Evolutionary conservation across 2,329 filamentous ascomycete genomes (phyloP).

Genomic region (Lecanosticta acicola): DNA sequence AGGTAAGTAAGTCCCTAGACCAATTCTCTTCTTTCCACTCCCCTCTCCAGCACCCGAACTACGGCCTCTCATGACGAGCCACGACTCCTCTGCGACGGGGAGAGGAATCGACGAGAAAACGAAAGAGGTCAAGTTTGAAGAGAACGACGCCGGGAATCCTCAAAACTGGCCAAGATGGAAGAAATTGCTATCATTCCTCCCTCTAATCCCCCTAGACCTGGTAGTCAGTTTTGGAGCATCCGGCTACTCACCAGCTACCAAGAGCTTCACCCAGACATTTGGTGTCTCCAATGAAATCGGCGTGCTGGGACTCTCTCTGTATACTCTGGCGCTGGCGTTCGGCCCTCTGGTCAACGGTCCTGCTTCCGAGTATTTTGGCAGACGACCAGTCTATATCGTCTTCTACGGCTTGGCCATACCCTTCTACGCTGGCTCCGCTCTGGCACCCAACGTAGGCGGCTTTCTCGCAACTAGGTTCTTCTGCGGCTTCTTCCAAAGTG

Average conservation of each 20-base stretch:
- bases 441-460: constrained; percentile 37
- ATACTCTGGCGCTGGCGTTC: constrained; percentile 42
- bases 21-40: neutral
- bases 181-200: constrained; percentile 9
- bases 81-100: neutral
- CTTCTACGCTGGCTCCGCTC: constrained; percentile 39
- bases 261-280: constrained; percentile 40
- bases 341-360: constrained; percentile 13
- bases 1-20: too few relatives aligned
- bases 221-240: constrained; percentile 39
- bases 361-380: constrained; percentile 14
- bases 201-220: constrained; percentile 13
- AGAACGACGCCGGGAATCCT: constrained; percentile 3
- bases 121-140: constrained; percentile 6
- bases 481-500: constrained; percentile 36
- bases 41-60: neutral
- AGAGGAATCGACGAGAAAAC: neutral
- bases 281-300: constrained; percentile 37
- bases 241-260: constrained; percentile 41
- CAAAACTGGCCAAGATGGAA: constrained; percentile 12
- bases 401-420: constrained; percentile 40
- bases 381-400: constrained; percentile 13
- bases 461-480: constrained; percentile 41
- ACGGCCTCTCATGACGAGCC: neutral
- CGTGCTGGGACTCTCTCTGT: constrained; percentile 41